Percentiles rank a stretch among this genome's conserved stretches.
Evolutionary conservation across 1,284 basidiomycete species (phyloP).

Genomic region (Hemileia vastatrix): DNA sequence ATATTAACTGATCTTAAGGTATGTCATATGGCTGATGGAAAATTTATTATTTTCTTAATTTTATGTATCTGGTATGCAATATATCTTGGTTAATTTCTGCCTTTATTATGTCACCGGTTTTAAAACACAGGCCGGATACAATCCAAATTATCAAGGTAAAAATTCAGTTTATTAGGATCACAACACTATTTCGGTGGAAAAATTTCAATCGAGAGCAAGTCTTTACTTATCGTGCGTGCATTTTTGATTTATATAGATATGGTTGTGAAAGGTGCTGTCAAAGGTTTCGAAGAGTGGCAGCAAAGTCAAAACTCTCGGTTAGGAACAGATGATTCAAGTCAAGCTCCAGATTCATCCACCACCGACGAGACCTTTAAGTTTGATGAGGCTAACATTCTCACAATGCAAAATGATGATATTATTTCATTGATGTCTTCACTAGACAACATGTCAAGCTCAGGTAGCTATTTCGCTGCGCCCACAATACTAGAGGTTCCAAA

Average conservation of each 20-base stretch:
- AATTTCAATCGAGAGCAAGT: too few species aligned
- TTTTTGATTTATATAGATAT: conserved; percentile 57
- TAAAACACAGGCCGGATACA: conserved; percentile 56
- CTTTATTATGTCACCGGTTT: too few species aligned
- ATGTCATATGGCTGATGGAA: not conserved
- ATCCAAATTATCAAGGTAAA: conserved; percentile 77
- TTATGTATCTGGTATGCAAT: too few species aligned
- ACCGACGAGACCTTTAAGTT: conserved; percentile 57
- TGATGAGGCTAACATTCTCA: conserved; percentile 61
- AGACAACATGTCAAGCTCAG: too few species aligned
- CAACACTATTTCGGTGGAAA: too few species aligned
- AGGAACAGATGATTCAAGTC: conserved; percentile 51
- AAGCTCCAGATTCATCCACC: conserved; percentile 49
- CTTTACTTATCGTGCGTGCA: not conserved
- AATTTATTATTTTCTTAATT: not conserved
- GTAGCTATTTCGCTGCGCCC: too few species aligned
- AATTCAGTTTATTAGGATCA: not conserved
- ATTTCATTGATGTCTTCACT: conserved; percentile 48
- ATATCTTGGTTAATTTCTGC: too few species aligned
- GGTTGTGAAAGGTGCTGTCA: conserved; percentile 92
- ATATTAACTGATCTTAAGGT: conserved; percentile 70
- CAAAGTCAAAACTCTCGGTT: conserved; percentile 42
- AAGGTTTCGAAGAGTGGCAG: conserved; percentile 73
- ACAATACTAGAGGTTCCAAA: too few species aligned
- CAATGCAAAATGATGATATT: conserved; percentile 63